Base-by-base conservation (phyloP, 2,329 filamentous ascomycete genomes). In the Lachnellula suecica region DNA sequence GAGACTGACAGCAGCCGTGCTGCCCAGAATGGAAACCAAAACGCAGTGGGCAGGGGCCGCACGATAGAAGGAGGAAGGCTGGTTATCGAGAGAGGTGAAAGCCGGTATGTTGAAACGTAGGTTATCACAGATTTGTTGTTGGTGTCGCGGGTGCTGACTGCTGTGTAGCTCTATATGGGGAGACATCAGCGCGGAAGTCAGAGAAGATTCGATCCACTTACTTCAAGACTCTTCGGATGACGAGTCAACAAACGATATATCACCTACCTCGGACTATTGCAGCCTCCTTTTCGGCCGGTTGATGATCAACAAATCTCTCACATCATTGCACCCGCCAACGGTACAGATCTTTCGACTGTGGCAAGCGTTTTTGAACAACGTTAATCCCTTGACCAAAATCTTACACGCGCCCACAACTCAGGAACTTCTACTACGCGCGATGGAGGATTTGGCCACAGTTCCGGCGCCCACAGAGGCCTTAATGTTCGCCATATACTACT, bases 361-460 rank as follows among this genome's bases (percentile, higher is more conserved):
- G 85, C 84, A 88, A 67, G 76, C 82, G 15, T 89, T 87, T 63
- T 76, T 89, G 38, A 79, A 83, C 57, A 88, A 88, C 60, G 81
- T 89, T 59, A 84, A 89, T 59, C 84, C 85, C 0, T 65, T 90
- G 5, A 73, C 88, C 43, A 89, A 88, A 62, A 74, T 89, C 51
- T 85, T 82, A 0, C 86, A 89, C 62, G 79, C 82, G 0, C 84
- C 84, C 1, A 87, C 79, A 1, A 70, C 88, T 1, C 85, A 89
- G 63, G 72, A 71, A n/a, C 78, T 79, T 47, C 78, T 89, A 35
- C 79, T 89, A 46, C 81, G 84, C 52, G 83, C 83, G 7, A 78
- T 78, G 31, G 76, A 78, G 3, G 75, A 83, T 47, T 65, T 83
- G 4, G 70, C 75, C 24, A 55, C 51, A 22, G 50, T 61, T 3